Evolutionary conservation across 495 filamentous ascomycete species (phyloP).

Genomic region (Penicillium goetzii): DNA sequence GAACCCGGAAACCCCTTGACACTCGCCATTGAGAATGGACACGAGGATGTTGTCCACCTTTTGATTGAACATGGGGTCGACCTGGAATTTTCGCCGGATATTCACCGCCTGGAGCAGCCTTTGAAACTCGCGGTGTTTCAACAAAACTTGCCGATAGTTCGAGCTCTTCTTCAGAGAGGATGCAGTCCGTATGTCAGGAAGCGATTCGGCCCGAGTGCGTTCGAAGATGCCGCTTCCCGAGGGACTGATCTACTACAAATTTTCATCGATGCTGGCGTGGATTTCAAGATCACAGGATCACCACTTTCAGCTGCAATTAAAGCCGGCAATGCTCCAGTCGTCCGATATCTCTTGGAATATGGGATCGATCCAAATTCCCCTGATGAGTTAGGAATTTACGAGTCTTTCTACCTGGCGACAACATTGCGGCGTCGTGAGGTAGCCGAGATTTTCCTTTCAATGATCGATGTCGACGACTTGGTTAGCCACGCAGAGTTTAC

Average conservation of each 20-base stretch:
- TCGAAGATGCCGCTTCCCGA: neutral
- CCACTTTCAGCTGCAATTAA: neutral
- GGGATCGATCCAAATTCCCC: neutral
- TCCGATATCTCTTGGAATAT: neutral
- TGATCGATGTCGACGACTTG: neutral
- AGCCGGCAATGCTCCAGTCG: neutral
- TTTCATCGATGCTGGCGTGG: neutral
- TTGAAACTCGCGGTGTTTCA: neutral
- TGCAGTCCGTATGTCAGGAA: neutral
- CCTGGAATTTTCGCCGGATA: neutral
- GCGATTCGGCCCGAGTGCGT: neutral
- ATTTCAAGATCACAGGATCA: neutral
- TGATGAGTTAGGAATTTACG: neutral
- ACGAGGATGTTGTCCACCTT: neutral
- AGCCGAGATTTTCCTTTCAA: neutral
- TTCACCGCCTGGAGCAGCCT: neutral
- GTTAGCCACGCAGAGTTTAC: neutral
- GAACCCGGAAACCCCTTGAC: neutral
- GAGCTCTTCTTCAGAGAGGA: neutral
- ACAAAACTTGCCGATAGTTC: neutral
- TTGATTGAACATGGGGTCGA: conserved; percentile 2
- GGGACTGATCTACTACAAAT: neutral
- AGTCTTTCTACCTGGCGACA: neutral
- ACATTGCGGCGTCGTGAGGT: neutral
- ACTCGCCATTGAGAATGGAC: neutral